Base-by-base conservation (phyloP, 805 yeast species). In the Yarrowia deformans region DNA sequence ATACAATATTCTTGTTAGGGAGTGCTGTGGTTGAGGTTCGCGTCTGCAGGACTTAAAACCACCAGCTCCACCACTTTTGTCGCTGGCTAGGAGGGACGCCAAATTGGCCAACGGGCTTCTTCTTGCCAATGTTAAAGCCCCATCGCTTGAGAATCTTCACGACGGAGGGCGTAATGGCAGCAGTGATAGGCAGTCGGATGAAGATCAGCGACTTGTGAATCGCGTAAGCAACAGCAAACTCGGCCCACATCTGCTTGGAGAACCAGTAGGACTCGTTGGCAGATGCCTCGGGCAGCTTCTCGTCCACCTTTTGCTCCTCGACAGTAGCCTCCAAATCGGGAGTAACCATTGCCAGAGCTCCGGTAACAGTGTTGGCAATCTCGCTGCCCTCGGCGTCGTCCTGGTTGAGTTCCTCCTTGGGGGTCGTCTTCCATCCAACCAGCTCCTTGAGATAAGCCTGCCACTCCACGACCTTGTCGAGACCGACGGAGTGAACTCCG, bases 141-240 rank as follows among this genome's bases (percentile, higher is more conserved):
- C 91, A 87, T 29, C 84, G 79, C 70, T 90, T 85, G 71, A 94
- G 83, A 58, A 81, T 76, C 67, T 78, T 81, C 6, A 92, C 97
- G 1, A 92, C 83, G 1, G 86, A 76, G 7, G 99, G 99, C 0
- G 98, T 93, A 13, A 93, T 84, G 1, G 97, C 97, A 0, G 97
- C 97, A 0, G 98, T 90, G 39, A 92, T 78, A 14, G 99, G 99
- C 6, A 95, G 81, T 71, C 99, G 84, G 50, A 95, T 84, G 70
- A 94, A 86, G 32, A 94, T 85, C 71, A 95, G 83, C 5, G 93
- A 86, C 80, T 95, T 95, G 81, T 95, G 98, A 56, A 95, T 81
- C 2, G 97, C 97, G 77, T 95, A 95, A 0, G 98, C 98, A 67
- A 95, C 84, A 13, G 90, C 88, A 73, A 92, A 87, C 78, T 94